Conservation (phyloP, 345 rosid genomes). For the Angophora floribunda region DNA sequence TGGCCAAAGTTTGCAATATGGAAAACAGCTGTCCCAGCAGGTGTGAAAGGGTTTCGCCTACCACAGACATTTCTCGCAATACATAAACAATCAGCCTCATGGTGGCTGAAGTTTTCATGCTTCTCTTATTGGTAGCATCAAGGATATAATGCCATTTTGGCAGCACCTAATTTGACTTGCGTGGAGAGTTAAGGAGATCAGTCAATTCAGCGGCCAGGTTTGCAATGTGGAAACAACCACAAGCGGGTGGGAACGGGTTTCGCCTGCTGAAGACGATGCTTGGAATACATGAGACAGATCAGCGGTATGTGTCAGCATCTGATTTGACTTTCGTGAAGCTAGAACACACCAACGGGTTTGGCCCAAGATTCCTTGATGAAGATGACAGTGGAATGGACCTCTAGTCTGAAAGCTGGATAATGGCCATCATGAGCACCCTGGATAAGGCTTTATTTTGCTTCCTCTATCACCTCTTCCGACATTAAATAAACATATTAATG, state of each 20-base stretch:
- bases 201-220: neutral
- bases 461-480: neutral
- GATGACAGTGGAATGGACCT: neutral
- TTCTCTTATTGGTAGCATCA: neutral
- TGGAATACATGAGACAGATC: neutral
- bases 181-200: neutral
- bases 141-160: neutral
- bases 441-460: neutral
- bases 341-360: neutral
- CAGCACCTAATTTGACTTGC: neutral
- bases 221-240: neutral
- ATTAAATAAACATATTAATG: neutral
- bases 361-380: neutral
- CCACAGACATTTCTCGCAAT: neutral
- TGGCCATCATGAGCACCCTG: neutral
- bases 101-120: too few relatives aligned
- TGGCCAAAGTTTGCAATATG: neutral
- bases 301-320: neutral
- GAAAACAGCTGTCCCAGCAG: neutral
- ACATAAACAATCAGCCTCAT: neutral
- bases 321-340: too few relatives aligned
- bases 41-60: neutral
- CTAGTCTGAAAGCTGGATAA: neutral
- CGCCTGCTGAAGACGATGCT: neutral
- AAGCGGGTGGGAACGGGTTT: neutral